Conservation (phyloP, 2,329 filamentous ascomycete genomes). For the Xylaria sp. region DNA sequence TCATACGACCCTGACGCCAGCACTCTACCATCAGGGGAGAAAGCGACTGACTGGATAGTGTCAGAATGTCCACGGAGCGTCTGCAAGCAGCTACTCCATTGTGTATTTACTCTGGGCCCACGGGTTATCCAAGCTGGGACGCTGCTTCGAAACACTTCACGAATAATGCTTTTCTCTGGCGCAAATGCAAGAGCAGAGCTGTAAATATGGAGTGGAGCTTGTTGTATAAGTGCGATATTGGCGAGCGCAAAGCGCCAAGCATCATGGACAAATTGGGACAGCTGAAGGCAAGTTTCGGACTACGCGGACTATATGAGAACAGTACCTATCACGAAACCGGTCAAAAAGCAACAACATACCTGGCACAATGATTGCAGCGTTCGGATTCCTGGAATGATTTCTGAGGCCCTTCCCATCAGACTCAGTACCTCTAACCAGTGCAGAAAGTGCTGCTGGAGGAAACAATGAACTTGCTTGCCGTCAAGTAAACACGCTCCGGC, state of each 20-base stretch:
- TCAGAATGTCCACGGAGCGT: too few species aligned
- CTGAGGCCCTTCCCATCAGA: slow-evolving; percentile 4
- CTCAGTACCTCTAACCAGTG: slow-evolving; percentile 13
- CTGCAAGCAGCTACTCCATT: slow-evolving; percentile 19
- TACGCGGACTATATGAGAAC: slow-evolving; percentile 3
- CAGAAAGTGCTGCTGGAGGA: slow-evolving; percentile 6
- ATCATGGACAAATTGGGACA: slow-evolving; percentile 24
- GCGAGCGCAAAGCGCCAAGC: slow-evolving; percentile 25
- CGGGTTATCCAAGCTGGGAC: slow-evolving; percentile 20
- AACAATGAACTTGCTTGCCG: background rate
- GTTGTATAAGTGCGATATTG: slow-evolving; percentile 26
- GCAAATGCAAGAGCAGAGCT: slow-evolving; percentile 31
- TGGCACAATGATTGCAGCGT: slow-evolving; percentile 10
- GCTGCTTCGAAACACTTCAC: slow-evolving; percentile 17
- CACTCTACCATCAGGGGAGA: slow-evolving; percentile 11
- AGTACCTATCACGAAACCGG: background rate
- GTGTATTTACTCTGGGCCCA: slow-evolving; percentile 10
- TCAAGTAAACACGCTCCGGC: background rate
- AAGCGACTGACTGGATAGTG: background rate
- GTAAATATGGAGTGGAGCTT: slow-evolving; percentile 33
- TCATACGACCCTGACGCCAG: slow-evolving; percentile 14
- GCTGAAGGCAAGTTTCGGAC: background rate
- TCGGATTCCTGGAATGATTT: slow-evolving; percentile 18
- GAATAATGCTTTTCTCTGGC: slow-evolving; percentile 27
- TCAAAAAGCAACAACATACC: slow-evolving; percentile 7